Evolutionary conservation across 202 grass and related monocot genomes (phyloP), one percentile per base, ranked within the genome.

Genomic region (Eragrostis tef): DNA sequence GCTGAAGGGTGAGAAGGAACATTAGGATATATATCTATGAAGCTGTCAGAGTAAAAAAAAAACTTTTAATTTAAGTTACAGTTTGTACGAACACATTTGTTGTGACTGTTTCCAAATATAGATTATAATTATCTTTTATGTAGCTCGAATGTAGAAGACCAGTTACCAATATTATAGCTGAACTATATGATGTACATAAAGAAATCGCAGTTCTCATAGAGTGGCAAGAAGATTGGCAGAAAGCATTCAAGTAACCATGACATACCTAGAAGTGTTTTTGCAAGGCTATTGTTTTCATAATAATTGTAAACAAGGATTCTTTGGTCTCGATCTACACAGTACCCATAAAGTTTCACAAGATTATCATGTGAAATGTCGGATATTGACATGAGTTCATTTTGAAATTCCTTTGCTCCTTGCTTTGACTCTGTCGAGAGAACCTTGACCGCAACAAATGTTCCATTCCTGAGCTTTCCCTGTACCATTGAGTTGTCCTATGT

Each of bases 291-390:
- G 81, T 98, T 98, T 79, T 98, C 92, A 45, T 88, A 85, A 84
- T 94, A 92, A 67, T 94, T 90, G 81, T 98, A 98, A 45, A 98
- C 92, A 45, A 98, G 85, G 71, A 98, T 92, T 74, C 88, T 91
- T 79, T 87, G 85, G 48, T 74, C 87, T 86, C 81, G 86, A 86
- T 94, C 92, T 21, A 59, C 56, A 89, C 84, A 98, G 54, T 86
- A 98, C 44, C 94, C 94, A 88, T 91, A 91, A 70, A 98, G 71
- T 79, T 81, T 91, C 58, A 98, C 90, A 73, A 94, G 88, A 87
- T 98, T 94, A 63, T 87, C 85, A 89, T 98, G 94, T 70, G 87
- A 84, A 60, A 94, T 79, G 71, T 79, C 90, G 6, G 94, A 94
- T 71, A 98, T 91, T 63, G 88, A 81, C 11, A 89, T 51, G 31